These are phyloP conservation scores for Tarenaya hassleriana DNA, from an alignment of 345 rosid species.

Conservation along the genomic window DNA sequence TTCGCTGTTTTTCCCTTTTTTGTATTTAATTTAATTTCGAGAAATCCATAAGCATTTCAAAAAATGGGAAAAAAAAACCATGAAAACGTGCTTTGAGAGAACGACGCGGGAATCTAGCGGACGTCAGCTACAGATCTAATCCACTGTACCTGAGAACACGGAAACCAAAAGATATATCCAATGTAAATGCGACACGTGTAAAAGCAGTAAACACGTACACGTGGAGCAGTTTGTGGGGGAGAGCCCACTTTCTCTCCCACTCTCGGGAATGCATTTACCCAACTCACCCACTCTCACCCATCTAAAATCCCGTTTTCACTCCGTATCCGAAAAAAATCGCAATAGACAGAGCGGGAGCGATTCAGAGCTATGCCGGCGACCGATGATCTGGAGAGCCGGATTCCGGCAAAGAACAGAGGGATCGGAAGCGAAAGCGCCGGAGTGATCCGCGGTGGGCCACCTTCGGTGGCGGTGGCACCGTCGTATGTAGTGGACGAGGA, in stretches of 20 bases:
- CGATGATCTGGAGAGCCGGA: slow-evolving; percentile 29
- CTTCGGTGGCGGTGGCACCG: slow-evolving; percentile 18
- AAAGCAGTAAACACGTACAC: background rate
- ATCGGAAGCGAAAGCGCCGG: slow-evolving; percentile 25
- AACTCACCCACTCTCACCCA: background rate
- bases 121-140: too few relatives aligned
- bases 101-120: too few relatives aligned
- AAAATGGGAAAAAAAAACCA: too few relatives aligned
- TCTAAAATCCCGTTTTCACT: slow-evolving; percentile 21
- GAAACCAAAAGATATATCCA: background rate
- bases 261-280: too few relatives aligned
- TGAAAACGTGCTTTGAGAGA: too few relatives aligned
- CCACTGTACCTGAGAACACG: too few relatives aligned
- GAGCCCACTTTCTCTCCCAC: too few relatives aligned
- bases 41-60: too few relatives aligned
- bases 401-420: slow-evolving; percentile 24
- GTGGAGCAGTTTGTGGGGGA: too few relatives aligned
- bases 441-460: slow-evolving; percentile 26
- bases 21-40: too few relatives aligned
- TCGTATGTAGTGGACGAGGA: slow-evolving; percentile 40
- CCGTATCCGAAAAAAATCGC: slow-evolving; percentile 1
- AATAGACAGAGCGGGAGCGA: slow-evolving; percentile 13
- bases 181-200: background rate
- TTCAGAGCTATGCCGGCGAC: slow-evolving; percentile 22
- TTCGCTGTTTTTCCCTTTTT: too few relatives aligned